Conservation (phyloP, 306 rosid genomes). For the Hippophae rhamnoides region DNA sequence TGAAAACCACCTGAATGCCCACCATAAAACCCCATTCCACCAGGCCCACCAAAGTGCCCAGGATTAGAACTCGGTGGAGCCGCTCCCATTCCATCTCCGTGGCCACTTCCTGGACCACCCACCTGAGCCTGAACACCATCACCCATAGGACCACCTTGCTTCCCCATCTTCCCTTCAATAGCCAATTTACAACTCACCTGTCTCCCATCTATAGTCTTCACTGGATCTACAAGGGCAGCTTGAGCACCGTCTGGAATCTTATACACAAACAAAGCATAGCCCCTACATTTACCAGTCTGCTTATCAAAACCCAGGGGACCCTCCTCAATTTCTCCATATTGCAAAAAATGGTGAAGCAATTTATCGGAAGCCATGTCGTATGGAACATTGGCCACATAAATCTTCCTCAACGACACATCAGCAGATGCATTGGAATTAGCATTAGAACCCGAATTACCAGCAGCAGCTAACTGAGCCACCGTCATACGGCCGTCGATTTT, state of each 20-base stretch:
- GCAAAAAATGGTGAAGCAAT: conserved; percentile 55
- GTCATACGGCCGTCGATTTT: conserved; percentile 92
- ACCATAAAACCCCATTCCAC: conserved; percentile 57
- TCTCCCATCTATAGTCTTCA: conserved; percentile 75
- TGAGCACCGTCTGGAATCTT: conserved; percentile 82
- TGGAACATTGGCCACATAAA: conserved; percentile 86
- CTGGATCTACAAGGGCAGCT: conserved; percentile 66
- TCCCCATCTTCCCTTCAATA: conserved; percentile 74
- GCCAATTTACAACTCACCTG: conserved; percentile 80
- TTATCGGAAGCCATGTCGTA: conserved; percentile 77
- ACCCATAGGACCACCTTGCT: conserved; percentile 31
- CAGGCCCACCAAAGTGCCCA: conserved; percentile 50
- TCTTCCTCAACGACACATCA: conserved; percentile 57
- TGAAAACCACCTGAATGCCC: conserved; percentile 59
- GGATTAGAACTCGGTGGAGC: conserved; percentile 34
- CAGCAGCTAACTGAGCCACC: conserved; percentile 89
- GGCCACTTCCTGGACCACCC: conserved; percentile 37
- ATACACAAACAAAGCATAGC: conserved; percentile 79
- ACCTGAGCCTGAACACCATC: conserved; percentile 42
- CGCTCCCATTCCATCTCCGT: conserved; percentile 32
- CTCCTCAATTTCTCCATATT: conserved; percentile 87
- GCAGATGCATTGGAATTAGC: conserved; percentile 12
- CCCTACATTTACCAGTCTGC: conserved; percentile 81
- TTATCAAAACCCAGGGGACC: conserved; percentile 95
- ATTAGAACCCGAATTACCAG: conserved; percentile 39